These are phyloP conservation scores for Elaeis oleifera DNA, from an alignment of 202 grass and related monocot genomes.

Conservation along the genomic window DNA sequence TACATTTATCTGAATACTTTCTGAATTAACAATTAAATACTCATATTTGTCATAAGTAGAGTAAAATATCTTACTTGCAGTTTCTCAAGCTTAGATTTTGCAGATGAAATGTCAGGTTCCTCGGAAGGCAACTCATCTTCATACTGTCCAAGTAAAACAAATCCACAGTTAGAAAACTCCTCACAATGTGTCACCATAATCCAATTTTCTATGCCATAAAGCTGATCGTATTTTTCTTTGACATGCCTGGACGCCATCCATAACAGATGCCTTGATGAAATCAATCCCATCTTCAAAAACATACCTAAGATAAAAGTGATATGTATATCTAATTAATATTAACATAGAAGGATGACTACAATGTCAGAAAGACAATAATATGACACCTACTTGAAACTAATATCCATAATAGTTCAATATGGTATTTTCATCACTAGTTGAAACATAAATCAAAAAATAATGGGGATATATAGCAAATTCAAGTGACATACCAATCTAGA, in stretches of 20 bases:
- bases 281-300: constrained; percentile 90
- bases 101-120: constrained; percentile 40
- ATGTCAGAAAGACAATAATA: constrained; percentile 5
- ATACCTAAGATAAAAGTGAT: constrained; percentile 38
- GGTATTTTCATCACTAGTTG: no score
- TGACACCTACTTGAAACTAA: no score
- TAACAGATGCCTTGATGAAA: constrained; percentile 83
- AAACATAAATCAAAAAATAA: no score
- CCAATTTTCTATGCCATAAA: not conserved
- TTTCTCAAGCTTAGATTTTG: constrained; percentile 58
- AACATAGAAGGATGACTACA: constrained; percentile 3
- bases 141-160: constrained; percentile 22
- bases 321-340: not conserved
- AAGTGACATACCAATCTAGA: no score
- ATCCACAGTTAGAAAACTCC: constrained; percentile 6
- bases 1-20: no score
- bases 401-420: no score
- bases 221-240: not conserved
- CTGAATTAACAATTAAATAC: not conserved
- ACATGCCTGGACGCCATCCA: constrained; percentile 68
- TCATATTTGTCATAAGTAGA: not conserved
- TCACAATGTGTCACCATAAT: not conserved
- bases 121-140: constrained; percentile 35
- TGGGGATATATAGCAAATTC: no score
- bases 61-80: constrained; percentile 45